A percentile compares a stretch with the other conserved stretches of the same genome.
Conservation (phyloP, 352 stramenopile genomes). For the Poterioochromonas sp. region DNA sequence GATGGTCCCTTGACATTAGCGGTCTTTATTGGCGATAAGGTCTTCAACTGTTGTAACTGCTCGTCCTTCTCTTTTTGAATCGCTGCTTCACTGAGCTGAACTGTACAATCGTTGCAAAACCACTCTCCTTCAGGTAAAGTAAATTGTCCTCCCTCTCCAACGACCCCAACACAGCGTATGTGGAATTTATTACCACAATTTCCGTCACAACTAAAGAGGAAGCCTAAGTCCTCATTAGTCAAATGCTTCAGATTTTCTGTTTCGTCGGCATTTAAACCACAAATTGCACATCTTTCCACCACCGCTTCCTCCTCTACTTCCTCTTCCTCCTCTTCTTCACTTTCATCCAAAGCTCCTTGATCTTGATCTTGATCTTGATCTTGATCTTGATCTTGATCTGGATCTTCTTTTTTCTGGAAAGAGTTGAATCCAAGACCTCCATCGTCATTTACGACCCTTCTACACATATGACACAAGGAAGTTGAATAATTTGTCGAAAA, state of each 20-base stretch:
- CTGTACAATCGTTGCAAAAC: neutral
- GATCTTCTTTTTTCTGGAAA: neutral
- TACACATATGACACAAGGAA: no score
- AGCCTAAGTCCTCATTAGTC: neutral
- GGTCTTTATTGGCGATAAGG: neutral
- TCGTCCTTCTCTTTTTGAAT: neutral
- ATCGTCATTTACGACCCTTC: no score
- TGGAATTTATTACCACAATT: constrained; percentile 27
- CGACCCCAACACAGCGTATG: neutral
- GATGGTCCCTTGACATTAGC: neutral
- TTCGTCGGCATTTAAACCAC: constrained; percentile 5
- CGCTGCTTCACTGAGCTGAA: neutral
- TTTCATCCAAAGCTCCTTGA: neutral
- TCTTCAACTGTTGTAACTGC: neutral
- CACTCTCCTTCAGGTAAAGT: constrained; percentile 19
- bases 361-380: neutral
- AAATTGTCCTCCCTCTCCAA: constrained; percentile 16
- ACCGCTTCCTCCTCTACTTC: neutral
- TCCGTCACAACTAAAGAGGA: neutral
- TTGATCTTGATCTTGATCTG: neutral
- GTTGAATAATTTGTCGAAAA: neutral
- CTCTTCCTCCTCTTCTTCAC: neutral
- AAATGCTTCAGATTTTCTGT: neutral
- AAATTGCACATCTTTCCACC: neutral
- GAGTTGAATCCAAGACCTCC: neutral